phyloP scores from a whole-genome alignment of 2,329 filamentous ascomycete species.

The Colletotrichum phormii region DNA sequence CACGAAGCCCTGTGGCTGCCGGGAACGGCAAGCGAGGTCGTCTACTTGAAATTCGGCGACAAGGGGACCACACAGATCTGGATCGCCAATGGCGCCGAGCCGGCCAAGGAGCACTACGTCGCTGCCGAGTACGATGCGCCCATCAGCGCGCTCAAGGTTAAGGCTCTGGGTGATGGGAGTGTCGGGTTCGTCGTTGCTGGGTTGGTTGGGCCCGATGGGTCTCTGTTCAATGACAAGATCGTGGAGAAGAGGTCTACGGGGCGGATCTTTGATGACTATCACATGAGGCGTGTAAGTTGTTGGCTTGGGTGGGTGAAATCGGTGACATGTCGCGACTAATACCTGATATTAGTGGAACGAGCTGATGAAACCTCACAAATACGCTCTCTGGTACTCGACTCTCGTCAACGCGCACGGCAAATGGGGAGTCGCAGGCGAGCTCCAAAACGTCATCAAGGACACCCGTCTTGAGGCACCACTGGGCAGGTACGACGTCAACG shows the following conservation, averaged over 20 bases:
- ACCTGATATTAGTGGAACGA: slow-evolving; percentile 45
- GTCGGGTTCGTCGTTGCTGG: slow-evolving; percentile 51
- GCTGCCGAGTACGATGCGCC: slow-evolving; percentile 47
- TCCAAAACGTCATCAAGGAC: slow-evolving; percentile 48
- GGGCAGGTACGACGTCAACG: slow-evolving; percentile 41
- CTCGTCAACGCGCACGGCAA: slow-evolving; percentile 43
- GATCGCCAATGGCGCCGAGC: slow-evolving; percentile 41
- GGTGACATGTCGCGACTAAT: not conserved
- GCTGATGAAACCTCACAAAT: slow-evolving; percentile 45
- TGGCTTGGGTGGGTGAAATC: not conserved
- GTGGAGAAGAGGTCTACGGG: slow-evolving; percentile 43
- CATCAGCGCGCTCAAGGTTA: slow-evolving; percentile 48
- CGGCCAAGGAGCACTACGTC: slow-evolving; percentile 40
- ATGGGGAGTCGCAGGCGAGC: slow-evolving; percentile 45
- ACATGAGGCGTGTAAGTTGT: slow-evolving; percentile 47
- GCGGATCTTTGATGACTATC: slow-evolving; percentile 48
- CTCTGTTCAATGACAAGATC: slow-evolving; percentile 47
- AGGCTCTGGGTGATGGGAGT: slow-evolving; percentile 46
- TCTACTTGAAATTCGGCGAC: slow-evolving; percentile 46
- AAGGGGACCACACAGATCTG: slow-evolving; percentile 47
- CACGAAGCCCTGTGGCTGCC: slow-evolving; percentile 52
- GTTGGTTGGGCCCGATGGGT: slow-evolving; percentile 44
- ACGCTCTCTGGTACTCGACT: slow-evolving; percentile 53
- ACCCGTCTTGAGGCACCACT: slow-evolving; percentile 47
- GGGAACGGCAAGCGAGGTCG: slow-evolving; percentile 42